These are phyloP conservation scores for Artomyces pyxidatus DNA, from an alignment of 768 basidiomycete genomes.

Conservation along the genomic window DNA sequence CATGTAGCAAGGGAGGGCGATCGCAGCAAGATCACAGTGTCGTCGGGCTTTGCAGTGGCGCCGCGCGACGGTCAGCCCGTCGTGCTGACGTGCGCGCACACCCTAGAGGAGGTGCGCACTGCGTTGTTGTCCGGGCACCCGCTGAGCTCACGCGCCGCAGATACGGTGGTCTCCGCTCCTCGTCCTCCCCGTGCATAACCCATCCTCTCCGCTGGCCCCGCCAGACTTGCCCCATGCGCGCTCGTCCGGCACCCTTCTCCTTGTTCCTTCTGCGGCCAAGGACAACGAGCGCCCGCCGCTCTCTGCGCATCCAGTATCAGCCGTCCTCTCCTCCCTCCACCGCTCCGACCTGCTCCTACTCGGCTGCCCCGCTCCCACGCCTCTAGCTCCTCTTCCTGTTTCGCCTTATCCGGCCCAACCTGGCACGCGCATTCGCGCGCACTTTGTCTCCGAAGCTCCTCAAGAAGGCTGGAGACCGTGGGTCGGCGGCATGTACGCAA, in stretches of 20 bases:
- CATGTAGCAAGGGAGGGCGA: slow-evolving; percentile 35
- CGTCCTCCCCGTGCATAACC: slow-evolving; percentile 6
- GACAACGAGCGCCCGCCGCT: too few species aligned
- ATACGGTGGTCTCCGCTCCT: slow-evolving; percentile 29
- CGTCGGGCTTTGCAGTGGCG: slow-evolving; percentile 51
- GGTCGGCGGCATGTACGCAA: slow-evolving; percentile 46
- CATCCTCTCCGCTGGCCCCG: slow-evolving; percentile 3
- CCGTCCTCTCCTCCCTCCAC: slow-evolving; percentile 49
- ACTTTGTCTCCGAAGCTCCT: slow-evolving; percentile 41
- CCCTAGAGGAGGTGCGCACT: slow-evolving; percentile 46
- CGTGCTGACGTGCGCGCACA: slow-evolving; percentile 54
- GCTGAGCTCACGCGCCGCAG: slow-evolving; percentile 17
- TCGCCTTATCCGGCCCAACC: slow-evolving; percentile 52
- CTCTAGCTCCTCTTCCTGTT: slow-evolving; percentile 43
- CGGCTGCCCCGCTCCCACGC: slow-evolving; percentile 11
- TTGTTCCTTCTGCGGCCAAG: slow-evolving; percentile 31
- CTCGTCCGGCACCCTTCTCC: slow-evolving; percentile 33
- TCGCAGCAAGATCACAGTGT: slow-evolving; percentile 40
- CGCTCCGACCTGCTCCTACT: slow-evolving; percentile 50
- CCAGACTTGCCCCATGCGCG: slow-evolving; percentile 9
- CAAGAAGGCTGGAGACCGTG: slow-evolving; percentile 40
- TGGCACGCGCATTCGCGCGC: slow-evolving; percentile 40
- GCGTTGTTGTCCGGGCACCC: not conserved
- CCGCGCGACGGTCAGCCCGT: slow-evolving; percentile 24
- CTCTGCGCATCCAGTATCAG: slow-evolving; percentile 29